These are phyloP conservation scores for Platanthera guangdongensis DNA, from an alignment of 106 monocot species.

Conservation along the genomic window DNA sequence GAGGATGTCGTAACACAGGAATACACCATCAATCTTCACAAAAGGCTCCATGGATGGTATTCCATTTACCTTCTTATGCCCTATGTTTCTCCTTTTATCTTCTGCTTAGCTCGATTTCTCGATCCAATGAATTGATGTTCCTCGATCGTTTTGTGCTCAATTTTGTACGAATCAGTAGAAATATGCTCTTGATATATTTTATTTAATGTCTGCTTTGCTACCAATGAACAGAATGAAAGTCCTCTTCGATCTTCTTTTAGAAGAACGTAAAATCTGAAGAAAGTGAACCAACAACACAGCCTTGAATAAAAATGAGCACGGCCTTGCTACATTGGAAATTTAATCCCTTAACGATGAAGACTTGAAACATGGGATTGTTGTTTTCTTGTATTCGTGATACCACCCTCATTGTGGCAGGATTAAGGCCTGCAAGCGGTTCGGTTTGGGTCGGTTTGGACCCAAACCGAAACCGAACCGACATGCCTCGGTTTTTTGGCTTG, in stretches of 20 bases:
- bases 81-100: background rate
- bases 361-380: background rate
- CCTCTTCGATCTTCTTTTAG: background rate
- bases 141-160: background rate
- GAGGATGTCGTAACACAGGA: conserved; percentile 39
- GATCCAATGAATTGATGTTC: too few species aligned
- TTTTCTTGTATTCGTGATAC: background rate
- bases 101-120: too few species aligned
- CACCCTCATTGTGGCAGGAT: background rate
- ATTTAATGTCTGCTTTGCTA: background rate
- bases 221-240: background rate
- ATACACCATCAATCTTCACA: conserved; percentile 50
- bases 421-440: too few species aligned
- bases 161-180: background rate
- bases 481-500: too few species aligned
- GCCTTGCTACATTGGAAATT: too few species aligned
- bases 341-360: background rate
- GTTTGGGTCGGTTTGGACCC: too few species aligned
- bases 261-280: background rate
- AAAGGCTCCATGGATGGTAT: conserved; percentile 45
- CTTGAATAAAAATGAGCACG: too few species aligned
- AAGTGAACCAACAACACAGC: background rate
- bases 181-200: background rate
- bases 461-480: too few species aligned
- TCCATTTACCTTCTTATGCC: background rate